Conservation (phyloP, 1,139 yeast species). For the Zygosaccharomyces sapae region DNA sequence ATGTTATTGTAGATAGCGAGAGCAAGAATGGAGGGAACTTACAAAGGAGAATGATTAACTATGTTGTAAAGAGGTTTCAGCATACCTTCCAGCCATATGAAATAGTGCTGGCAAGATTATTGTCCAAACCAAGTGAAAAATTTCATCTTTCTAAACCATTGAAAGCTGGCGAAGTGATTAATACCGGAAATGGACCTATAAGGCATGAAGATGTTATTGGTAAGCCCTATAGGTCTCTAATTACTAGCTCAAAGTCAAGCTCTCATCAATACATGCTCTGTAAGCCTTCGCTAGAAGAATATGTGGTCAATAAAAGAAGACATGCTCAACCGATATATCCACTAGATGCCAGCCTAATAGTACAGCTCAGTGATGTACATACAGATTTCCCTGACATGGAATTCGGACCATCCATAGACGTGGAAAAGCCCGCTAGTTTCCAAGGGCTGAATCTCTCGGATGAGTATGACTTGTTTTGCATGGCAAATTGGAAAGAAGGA, state of each 20-base stretch:
- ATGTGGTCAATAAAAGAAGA: constrained; percentile 39
- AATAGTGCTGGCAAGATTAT: constrained; percentile 10
- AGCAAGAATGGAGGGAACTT: no score
- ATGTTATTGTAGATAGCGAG: no score
- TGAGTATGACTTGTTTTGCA: constrained; percentile 9
- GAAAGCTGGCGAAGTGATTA: constrained; percentile 17
- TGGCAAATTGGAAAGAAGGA: not conserved
- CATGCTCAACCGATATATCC: constrained; percentile 50
- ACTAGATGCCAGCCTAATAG: constrained; percentile 45
- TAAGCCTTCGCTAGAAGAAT: constrained; percentile 44
- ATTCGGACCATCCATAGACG: constrained; percentile 14
- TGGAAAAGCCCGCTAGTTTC: constrained; percentile 6
- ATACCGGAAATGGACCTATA: constrained; percentile 33
- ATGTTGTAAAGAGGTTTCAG: constrained; percentile 1
- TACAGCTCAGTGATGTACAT: constrained; percentile 43
- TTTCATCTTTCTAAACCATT: constrained; percentile 29
- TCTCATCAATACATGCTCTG: constrained; percentile 34
- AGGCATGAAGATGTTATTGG: constrained; percentile 40
- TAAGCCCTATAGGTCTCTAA: constrained; percentile 25
- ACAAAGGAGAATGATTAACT: constrained; percentile 1
- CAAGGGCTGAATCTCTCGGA: constrained; percentile 8
- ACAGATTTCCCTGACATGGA: constrained; percentile 39
- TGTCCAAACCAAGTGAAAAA: constrained; percentile 19
- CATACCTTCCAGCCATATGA: constrained; percentile 11
- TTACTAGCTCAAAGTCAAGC: constrained; percentile 21